Evolutionary conservation across 345 rosid species (phyloP), one percentile per base, ranked within the genome.

Genomic region (Acer saccharum): DNA sequence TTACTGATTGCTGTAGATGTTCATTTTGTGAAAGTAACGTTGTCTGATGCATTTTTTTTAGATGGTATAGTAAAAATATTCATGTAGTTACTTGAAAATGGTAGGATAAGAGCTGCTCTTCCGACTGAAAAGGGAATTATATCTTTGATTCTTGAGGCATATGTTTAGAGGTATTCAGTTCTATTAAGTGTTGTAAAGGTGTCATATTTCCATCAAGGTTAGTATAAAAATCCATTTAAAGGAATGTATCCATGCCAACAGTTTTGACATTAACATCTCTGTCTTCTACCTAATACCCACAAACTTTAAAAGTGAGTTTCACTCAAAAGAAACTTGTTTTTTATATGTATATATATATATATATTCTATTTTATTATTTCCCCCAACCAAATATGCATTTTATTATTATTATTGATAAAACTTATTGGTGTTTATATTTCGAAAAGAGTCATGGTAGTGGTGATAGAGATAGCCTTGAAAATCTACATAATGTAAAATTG

Each of bases 181-280:
- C 77, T 29, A 67, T 76, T 62, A 69, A 68, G 69, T 76, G 80
- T 48, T 69, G 81, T 65, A 81, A 81, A 85, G 87, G 84, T 85
- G 88, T 48, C 69, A 81, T 80, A 80, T 74, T 60, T 83, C 82
- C 88, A 83, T 87, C 88, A 83, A 55, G 77, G 65, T 81, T 68
- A 76, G 88, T 81, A 79, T 73, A 79, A 67, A 81, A 79, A 81
- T 79, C 81, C 76, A 87, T 81, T 76, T 83, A 64, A 84, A 87
- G 89, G 84, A 84, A 87, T 77, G 89, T 61, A 76, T 73, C 69
- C 60, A n/a, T 74, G 76, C 79, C 86, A 74, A 79, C 85, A 83
- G 77, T 75, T 63, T 69, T 77, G 83, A 81, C 75, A 77, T 68
- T 63, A 68, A 73, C 81, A 83, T 83, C 86, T 72, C 46, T 81